Base-by-base conservation (phyloP, 768 basidiomycete species). In the Boletus patriciae region DNA sequence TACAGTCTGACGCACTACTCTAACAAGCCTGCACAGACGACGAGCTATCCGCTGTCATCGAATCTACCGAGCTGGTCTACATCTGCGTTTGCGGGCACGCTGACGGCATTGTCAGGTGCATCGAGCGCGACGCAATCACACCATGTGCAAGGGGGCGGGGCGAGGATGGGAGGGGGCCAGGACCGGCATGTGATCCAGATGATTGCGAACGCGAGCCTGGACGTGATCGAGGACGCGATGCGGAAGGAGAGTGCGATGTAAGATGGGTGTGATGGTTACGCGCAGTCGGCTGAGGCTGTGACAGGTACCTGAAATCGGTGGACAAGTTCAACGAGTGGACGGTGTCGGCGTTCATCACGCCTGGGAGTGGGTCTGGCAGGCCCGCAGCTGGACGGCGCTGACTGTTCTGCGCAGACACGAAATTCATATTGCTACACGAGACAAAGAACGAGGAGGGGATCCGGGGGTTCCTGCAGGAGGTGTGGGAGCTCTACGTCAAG, bases 291-390 rank as follows among this genome's bases (percentile, higher is more conserved):
- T 65, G 55, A 69, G 52, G 55, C 57, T 21, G 69, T 50, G 44
- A 40, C 68, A 98, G 97, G 90, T 98, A 98, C 73, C 79, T 98
- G 54, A 96, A 95, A 70, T 84, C 87, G 18, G 86, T 98, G 57
- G 97, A 99, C 80, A 92, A 89, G 76, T 97, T 98, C 76, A 98
- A 98, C 68, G 97, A 98, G 70, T 99, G 97, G 97, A 95, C 86
- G 3, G 87, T 98, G 19, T 98, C 97, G 16, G 94, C 92, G 31
- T 98, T 98, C 75, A 79, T 98, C 19, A 98, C 97, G 0, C 87
- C 95, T 1, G 92, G 90, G 59, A 97, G 96, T 98, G 74, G 77
- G 94, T 56, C 34, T n/a, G n/a, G n/a, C n/a, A n/a, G n/a, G n/a
- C n/a, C n/a, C 8, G 7, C 3, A 4, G 19, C 1, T 27, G 21